phyloP scores from a whole-genome alignment of 306 rosid genomes.

The Gastrolobium bilobum region DNA sequence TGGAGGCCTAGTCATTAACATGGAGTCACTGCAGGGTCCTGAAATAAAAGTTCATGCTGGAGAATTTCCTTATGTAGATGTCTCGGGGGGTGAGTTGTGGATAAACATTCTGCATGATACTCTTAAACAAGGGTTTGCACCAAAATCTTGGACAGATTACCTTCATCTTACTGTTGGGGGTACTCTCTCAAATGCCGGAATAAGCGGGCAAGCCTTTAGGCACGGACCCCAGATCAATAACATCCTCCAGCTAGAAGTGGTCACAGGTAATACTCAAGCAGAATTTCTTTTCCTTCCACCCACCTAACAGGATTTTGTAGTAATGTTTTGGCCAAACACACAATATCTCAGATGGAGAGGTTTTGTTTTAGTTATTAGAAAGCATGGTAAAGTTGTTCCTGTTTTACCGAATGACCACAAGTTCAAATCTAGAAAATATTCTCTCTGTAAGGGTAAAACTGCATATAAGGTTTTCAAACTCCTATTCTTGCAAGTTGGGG shows the following conservation, averaged over 20 bases:
- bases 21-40: constrained; percentile 73
- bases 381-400: no score
- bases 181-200: constrained; percentile 93
- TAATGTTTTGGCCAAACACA: neutral
- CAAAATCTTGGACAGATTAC: constrained; percentile 98
- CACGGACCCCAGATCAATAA: constrained; percentile 97
- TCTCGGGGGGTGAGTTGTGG: constrained; percentile 94
- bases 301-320: constrained; percentile 24
- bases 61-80: constrained; percentile 80
- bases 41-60: constrained; percentile 64
- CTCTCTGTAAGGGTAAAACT: no score
- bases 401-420: no score
- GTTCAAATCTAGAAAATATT: no score
- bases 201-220: constrained; percentile 93
- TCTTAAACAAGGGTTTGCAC: constrained; percentile 83
- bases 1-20: constrained; percentile 77
- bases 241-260: constrained; percentile 79
- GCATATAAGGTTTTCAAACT: no score
- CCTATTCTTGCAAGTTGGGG: no score
- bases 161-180: constrained; percentile 97
- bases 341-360: neutral
- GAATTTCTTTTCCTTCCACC: constrained; percentile 23
- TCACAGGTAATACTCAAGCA: constrained; percentile 74
- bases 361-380: neutral
- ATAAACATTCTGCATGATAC: constrained; percentile 89